phyloP scores from a whole-genome alignment of 352 stramenopile genomes.

The Phytophthora ramorum region DNA sequence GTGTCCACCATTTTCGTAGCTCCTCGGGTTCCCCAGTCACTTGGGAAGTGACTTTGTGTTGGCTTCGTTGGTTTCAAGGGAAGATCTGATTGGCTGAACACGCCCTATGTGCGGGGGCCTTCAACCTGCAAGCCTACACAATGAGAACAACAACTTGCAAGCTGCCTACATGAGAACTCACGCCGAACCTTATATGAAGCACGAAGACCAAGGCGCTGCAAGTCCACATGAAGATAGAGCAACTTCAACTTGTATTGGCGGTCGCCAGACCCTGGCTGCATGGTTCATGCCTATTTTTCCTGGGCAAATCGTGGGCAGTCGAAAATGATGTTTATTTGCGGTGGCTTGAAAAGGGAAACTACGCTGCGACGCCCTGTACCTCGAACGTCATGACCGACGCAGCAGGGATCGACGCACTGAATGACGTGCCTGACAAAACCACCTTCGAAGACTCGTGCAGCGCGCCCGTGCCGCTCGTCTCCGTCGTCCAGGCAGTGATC shows the following conservation, averaged over 20 bases:
- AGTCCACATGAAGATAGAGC: no score
- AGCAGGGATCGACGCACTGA: conserved; percentile 39
- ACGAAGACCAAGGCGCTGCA: no score
- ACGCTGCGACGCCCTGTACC: conserved; percentile 4
- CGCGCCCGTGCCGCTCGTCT: conserved; percentile 43
- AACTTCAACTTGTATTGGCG: conserved; percentile 7
- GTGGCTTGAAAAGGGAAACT: not conserved
- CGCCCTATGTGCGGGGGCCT: no score
- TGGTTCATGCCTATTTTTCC: no score
- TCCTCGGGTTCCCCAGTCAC: no score
- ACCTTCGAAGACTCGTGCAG: conserved; percentile 42
- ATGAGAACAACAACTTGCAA: no score
- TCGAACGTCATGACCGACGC: conserved; percentile 24
- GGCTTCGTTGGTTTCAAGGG: not conserved
- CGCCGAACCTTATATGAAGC: no score
- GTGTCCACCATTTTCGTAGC: conserved; percentile 17
- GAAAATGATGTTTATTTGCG: no score
- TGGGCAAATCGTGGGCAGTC: no score
- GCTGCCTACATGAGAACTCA: no score
- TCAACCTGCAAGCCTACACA: no score
- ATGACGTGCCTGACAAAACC: conserved; percentile 30
- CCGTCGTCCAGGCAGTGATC: conserved; percentile 50
- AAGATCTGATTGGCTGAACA: conserved; percentile 26
- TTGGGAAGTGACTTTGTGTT: conserved; percentile 5
- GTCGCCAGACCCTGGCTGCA: no score